A percentile compares a stretch with the other conserved stretches of the same genome.
These are phyloP conservation scores for Ogataea haglerorum DNA, from an alignment of 805 yeast species.

Conservation along the genomic window DNA sequence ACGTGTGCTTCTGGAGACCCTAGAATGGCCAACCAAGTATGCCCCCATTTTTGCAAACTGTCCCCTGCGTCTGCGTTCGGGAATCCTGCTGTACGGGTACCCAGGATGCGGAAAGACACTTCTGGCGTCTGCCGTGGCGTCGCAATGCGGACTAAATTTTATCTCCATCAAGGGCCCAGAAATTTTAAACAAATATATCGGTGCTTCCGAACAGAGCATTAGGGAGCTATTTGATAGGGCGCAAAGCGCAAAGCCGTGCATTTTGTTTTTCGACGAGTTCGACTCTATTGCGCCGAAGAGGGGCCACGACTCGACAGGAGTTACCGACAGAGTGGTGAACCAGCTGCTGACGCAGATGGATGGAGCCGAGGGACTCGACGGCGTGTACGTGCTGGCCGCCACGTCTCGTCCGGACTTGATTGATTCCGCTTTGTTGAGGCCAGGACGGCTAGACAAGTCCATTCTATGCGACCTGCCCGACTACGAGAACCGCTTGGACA, in stretches of 20 bases:
- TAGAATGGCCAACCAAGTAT: slow-evolving; percentile 96
- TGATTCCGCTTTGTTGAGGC: slow-evolving; percentile 91
- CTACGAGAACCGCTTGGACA: slow-evolving; percentile 66
- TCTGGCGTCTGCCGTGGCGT: slow-evolving; percentile 88
- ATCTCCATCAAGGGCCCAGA: slow-evolving; percentile 96
- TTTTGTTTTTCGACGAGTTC: slow-evolving; percentile 90
- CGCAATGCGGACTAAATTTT: slow-evolving; percentile 90
- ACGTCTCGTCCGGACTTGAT: slow-evolving; percentile 94
- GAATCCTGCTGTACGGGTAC: slow-evolving; percentile 86
- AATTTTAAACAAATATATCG: slow-evolving; percentile 89
- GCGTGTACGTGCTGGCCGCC: slow-evolving; percentile 95
- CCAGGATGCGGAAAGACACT: slow-evolving; percentile 98
- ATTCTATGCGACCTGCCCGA: slow-evolving; percentile 87
- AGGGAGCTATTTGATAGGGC: slow-evolving; percentile 93
- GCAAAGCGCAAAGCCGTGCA: slow-evolving; percentile 90
- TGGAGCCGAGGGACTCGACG: slow-evolving; percentile 97
- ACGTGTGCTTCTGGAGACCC: slow-evolving; percentile 70
- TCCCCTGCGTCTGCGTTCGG: slow-evolving; percentile 84
- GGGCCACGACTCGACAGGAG: slow-evolving; percentile 97
- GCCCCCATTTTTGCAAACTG: slow-evolving; percentile 92
- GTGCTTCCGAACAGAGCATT: slow-evolving; percentile 94
- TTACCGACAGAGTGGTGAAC: slow-evolving; percentile 95
- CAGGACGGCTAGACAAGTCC: slow-evolving; percentile 93
- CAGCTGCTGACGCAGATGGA: slow-evolving; percentile 98
- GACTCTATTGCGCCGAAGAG: slow-evolving; percentile 97